Conservation (phyloP, 106 monocot genomes). For the Chionographis japonica region DNA sequence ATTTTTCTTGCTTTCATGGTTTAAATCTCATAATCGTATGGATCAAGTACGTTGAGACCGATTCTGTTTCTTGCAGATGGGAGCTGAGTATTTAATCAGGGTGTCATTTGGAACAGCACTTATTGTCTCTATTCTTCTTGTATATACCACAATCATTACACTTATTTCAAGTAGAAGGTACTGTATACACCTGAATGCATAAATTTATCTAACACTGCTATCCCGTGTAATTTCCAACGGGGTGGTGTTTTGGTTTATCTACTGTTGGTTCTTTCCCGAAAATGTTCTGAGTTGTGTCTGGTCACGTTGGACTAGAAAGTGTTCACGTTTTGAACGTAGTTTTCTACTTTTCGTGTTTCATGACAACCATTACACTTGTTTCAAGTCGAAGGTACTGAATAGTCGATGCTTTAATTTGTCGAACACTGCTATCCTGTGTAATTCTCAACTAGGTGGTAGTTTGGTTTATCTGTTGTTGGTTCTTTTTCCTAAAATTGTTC, state of each 20-base stretch:
- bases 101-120: conserved; percentile 95
- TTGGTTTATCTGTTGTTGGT: too few species aligned
- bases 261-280: too few species aligned
- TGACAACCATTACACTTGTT: conserved; percentile 73
- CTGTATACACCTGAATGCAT: neutral
- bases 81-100: conserved; percentile 76
- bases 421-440: neutral
- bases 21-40: neutral
- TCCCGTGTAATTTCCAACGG: neutral
- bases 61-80: conserved; percentile 38
- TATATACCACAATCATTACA: conserved; percentile 92
- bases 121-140: conserved; percentile 88
- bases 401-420: neutral
- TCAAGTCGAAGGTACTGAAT: conserved; percentile 76
- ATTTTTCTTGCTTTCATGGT: neutral
- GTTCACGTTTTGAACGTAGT: too few species aligned
- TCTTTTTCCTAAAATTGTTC: too few species aligned
- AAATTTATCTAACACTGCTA: neutral
- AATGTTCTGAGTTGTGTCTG: too few species aligned
- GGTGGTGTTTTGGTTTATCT: neutral
- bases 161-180: conserved; percentile 90
- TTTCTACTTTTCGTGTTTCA: conserved; percentile 89
- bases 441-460: neutral
- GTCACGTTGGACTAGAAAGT: too few species aligned
- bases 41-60: neutral